Percentiles rank a stretch among this genome's conserved stretches.
These are phyloP conservation scores for Omphalea diandra DNA, from an alignment of 441 rosid genomes.

Conservation along the genomic window DNA sequence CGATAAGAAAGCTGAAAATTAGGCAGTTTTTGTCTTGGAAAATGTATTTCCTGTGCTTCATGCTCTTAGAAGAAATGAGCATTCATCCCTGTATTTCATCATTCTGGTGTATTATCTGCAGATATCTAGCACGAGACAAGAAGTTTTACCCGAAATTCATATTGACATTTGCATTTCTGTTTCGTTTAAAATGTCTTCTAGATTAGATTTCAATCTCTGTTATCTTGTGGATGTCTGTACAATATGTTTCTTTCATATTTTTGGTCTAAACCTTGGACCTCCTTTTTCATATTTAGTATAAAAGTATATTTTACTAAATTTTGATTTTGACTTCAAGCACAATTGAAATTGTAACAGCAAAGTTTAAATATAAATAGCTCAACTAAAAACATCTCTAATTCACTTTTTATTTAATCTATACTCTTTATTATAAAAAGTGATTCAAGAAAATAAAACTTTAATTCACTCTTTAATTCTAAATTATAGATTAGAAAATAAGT, in stretches of 20 bases:
- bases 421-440: too few species aligned
- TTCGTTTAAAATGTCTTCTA: background rate
- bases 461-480: too few species aligned
- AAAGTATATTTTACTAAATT: too few species aligned
- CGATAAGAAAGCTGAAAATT: slow-evolving; percentile 28
- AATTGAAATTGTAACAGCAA: too few species aligned
- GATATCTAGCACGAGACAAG: slow-evolving; percentile 12
- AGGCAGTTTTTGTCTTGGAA: slow-evolving; percentile 16
- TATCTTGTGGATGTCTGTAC: background rate
- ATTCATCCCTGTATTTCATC: background rate
- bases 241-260: background rate
- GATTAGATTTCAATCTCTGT: slow-evolving; percentile 6
- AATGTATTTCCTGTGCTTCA: slow-evolving; percentile 7
- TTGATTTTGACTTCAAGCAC: too few species aligned
- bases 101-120: slow-evolving; percentile 1
- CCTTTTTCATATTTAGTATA: too few species aligned
- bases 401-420: too few species aligned
- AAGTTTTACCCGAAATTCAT: slow-evolving; percentile 7
- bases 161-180: background rate
- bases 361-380: too few species aligned
- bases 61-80: background rate
- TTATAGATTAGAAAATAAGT: too few species aligned
- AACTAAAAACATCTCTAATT: too few species aligned
- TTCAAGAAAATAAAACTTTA: too few species aligned
- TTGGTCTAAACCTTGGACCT: background rate